These are phyloP conservation scores for Myxozyma neotropica DNA, from an alignment of 805 yeast genomes.

Conservation along the genomic window DNA sequence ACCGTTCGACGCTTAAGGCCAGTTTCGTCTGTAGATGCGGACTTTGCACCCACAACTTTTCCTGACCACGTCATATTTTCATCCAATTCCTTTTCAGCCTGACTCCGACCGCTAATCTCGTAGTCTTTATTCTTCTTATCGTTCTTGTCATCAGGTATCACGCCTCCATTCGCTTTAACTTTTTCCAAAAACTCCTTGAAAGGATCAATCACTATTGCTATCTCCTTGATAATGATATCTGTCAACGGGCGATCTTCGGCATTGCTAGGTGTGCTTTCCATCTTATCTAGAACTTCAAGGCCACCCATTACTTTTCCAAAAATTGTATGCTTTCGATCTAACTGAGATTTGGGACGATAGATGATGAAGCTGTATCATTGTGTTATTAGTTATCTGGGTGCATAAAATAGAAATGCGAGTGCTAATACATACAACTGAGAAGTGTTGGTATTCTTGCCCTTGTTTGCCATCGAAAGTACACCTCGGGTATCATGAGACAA, in stretches of 20 bases:
- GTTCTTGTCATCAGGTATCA: neutral
- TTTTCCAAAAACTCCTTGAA: conserved; percentile 30
- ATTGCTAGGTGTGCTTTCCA: conserved; percentile 43
- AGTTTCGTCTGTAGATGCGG: neutral
- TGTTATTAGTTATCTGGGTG: neutral
- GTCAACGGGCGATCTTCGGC: conserved; percentile 28
- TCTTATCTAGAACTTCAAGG: conserved; percentile 51
- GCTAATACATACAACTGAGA: conserved; percentile 61
- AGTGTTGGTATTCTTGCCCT: conserved; percentile 91
- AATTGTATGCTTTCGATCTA: conserved; percentile 60
- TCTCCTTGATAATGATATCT: conserved; percentile 25
- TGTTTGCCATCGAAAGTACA: conserved; percentile 85
- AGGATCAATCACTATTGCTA: conserved; percentile 34
- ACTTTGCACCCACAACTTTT: neutral
- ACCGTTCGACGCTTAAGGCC: neutral
- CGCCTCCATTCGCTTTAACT: conserved; percentile 16
- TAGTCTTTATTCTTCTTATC: neutral
- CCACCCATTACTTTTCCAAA: conserved; percentile 59
- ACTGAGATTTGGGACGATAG: conserved; percentile 70
- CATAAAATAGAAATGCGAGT: neutral
- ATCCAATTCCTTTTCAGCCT: conserved; percentile 5
- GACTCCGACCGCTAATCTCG: neutral
- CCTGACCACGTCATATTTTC: conserved; percentile 31
- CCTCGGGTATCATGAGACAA: conserved; percentile 79
- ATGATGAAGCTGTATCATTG: conserved; percentile 60